A percentile compares a stretch with the other conserved stretches of the same genome.
These are phyloP conservation scores for Taphrina pruni DNA, from an alignment of 1,139 yeast species.

Conservation along the genomic window DNA sequence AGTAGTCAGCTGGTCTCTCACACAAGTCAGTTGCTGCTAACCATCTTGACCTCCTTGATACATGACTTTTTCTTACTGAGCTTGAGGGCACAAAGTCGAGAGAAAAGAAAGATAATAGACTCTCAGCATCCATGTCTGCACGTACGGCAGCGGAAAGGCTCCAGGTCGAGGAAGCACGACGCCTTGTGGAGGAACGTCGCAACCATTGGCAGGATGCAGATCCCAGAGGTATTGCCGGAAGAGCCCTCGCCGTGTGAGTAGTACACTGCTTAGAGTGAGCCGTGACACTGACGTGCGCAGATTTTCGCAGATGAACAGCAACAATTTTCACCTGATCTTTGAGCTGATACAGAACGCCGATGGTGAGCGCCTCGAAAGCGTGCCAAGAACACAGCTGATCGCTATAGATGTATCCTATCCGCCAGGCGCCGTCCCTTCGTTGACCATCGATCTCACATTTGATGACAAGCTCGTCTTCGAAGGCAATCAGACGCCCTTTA, in stretches of 20 bases:
- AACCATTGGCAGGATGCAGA: slow-evolving; percentile 1
- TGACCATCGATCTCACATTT: not conserved
- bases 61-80: no score
- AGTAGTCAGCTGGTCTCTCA: no score
- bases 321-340: slow-evolving; percentile 3
- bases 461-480: not conserved
- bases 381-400: not conserved
- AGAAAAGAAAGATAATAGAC: not conserved
- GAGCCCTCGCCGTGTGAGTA: not conserved
- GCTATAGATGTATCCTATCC: slow-evolving; percentile 5
- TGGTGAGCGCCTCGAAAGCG: not conserved
- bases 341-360: slow-evolving; percentile 10
- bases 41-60: no score
- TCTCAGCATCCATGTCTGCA: not conserved
- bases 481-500: slow-evolving; percentile 14
- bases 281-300: not conserved
- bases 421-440: not conserved
- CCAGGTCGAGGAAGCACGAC: not conserved
- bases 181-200: slow-evolving; percentile 4
- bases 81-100: no score
- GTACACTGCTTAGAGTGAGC: not conserved
- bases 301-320: not conserved
- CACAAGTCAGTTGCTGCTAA: no score
- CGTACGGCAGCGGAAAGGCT: not conserved
- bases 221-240: slow-evolving; percentile 4